A percentile compares a stretch with the other conserved stretches of the same genome.
Conservation (phyloP, 106 monocot species). For the Dioscorea alata region DNA sequence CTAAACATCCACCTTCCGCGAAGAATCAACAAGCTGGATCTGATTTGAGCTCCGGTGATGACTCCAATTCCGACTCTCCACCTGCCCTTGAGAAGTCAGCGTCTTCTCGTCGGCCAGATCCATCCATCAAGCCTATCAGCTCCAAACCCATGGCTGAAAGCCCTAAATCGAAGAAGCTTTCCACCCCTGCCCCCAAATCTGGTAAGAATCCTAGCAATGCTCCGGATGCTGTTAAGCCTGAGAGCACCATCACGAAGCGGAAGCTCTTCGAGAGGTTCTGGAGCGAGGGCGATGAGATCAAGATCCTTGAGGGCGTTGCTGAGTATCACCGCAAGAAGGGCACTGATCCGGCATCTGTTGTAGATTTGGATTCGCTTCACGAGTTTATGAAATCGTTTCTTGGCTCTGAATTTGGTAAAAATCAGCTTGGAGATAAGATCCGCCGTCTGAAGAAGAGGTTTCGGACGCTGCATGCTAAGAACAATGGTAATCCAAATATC, state of each 20-base stretch:
- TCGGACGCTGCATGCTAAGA: conserved; percentile 3
- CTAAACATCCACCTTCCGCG: neutral
- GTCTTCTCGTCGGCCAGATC: neutral
- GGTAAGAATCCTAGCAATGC: neutral
- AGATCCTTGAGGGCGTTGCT: conserved; percentile 21
- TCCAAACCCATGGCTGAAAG: conserved; percentile 14
- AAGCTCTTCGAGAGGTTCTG: conserved; percentile 22
- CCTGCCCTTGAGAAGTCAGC: neutral
- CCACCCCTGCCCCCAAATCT: conserved; percentile 1
- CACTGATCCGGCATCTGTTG: conserved; percentile 1
- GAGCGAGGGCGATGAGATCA: conserved; percentile 32
- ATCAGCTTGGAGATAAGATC: conserved; percentile 37
- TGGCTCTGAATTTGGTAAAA: conserved; percentile 15
- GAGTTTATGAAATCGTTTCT: conserved; percentile 15
- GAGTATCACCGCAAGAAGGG: conserved; percentile 17
- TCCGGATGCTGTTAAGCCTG: neutral
- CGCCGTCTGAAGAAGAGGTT: conserved; percentile 37
- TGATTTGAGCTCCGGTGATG: neutral
- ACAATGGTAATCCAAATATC: conserved; percentile 6
- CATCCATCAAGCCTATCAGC: conserved; percentile 19
- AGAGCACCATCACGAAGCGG: neutral
- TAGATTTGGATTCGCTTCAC: conserved; percentile 13
- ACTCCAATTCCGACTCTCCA: conserved; percentile 6
- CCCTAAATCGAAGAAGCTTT: neutral
- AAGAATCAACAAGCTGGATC: neutral